A percentile compares a stretch with the other conserved stretches of the same genome.
These are phyloP conservation scores for Drechslerella dactyloides DNA, from an alignment of 2,329 filamentous ascomycete species.

Conservation along the genomic window DNA sequence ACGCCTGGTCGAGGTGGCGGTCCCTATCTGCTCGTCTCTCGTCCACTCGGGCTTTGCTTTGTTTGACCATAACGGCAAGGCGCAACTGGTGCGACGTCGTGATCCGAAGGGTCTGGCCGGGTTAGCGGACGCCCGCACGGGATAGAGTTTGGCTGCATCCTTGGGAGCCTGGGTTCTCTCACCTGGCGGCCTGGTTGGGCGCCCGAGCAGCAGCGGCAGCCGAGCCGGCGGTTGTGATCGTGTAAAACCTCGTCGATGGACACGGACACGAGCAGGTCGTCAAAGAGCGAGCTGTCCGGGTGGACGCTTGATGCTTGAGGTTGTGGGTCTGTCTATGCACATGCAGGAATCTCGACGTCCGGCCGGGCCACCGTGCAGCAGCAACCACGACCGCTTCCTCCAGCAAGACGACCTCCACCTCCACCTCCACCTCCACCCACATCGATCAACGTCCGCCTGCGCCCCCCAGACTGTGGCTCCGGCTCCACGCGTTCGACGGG, in stretches of 20 bases:
- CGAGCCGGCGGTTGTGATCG: constrained; percentile 1
- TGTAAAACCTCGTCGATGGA: neutral
- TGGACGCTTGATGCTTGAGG: too few species aligned
- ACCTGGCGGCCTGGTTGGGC: too few species aligned
- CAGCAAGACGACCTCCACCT: too few species aligned
- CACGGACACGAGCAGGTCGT: neutral
- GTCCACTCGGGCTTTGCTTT: neutral
- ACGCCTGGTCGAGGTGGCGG: neutral
- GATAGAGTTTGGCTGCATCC: neutral
- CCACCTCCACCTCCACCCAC: neutral
- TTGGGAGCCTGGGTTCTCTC: too few species aligned
- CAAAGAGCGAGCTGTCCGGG: too few species aligned
- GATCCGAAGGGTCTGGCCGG: constrained; percentile 3
- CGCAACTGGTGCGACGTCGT: constrained; percentile 4
- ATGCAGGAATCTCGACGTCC: too few species aligned
- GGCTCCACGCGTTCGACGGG: neutral
- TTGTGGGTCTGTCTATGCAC: too few species aligned
- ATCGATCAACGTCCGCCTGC: neutral
- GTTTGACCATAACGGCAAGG: constrained; percentile 1
- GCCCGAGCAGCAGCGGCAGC: too few species aligned
- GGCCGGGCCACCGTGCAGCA: too few species aligned
- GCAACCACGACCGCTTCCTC: too few species aligned
- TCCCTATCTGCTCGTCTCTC: neutral
- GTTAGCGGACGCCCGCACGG: neutral
- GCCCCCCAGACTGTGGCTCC: constrained; percentile 2